Percentiles rank a stretch among this genome's conserved stretches.
Conservation (phyloP, 345 rosid species). For the Bruguiera sexangula region DNA sequence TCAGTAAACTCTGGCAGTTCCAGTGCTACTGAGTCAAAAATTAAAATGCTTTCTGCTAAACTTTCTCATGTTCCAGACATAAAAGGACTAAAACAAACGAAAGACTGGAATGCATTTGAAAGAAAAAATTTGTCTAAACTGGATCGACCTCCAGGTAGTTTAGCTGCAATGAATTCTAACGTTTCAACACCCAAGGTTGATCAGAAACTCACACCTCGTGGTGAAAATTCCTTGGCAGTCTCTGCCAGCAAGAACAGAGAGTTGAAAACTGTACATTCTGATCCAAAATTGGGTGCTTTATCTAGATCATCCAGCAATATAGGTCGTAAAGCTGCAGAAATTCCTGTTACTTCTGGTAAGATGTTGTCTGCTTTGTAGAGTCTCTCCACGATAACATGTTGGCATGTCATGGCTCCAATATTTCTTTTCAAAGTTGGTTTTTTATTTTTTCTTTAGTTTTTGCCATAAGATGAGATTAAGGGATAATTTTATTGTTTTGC, state of each 20-base stretch:
- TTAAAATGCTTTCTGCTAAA: slow-evolving; percentile 50
- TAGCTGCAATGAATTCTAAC: slow-evolving; percentile 32
- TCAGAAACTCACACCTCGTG: slow-evolving; percentile 51
- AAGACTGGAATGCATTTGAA: slow-evolving; percentile 37
- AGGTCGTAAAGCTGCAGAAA: background rate
- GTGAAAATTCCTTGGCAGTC: slow-evolving; percentile 38
- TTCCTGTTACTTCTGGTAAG: slow-evolving; percentile 54
- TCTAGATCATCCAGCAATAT: background rate
- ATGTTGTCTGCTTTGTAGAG: background rate
- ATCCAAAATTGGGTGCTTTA: slow-evolving; percentile 23
- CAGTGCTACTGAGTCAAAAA: slow-evolving; percentile 52
- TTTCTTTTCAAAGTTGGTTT: too few relatives aligned
- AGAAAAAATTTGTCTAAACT: slow-evolving; percentile 41
- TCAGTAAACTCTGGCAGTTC: slow-evolving; percentile 43
- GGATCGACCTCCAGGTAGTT: slow-evolving; percentile 30
- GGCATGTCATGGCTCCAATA: background rate
- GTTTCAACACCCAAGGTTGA: slow-evolving; percentile 42
- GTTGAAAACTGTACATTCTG: slow-evolving; percentile 46
- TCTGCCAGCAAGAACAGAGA: slow-evolving; percentile 51
- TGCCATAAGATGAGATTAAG: slow-evolving; percentile 4
- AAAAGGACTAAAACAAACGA: slow-evolving; percentile 49
- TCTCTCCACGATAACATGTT: too few relatives aligned
- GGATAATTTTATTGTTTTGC: slow-evolving; percentile 2
- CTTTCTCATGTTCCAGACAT: slow-evolving; percentile 46
- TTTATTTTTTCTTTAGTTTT: background rate